phyloP scores from a whole-genome alignment of 2,329 filamentous ascomycete genomes.

The Fusarium dlaminii region DNA sequence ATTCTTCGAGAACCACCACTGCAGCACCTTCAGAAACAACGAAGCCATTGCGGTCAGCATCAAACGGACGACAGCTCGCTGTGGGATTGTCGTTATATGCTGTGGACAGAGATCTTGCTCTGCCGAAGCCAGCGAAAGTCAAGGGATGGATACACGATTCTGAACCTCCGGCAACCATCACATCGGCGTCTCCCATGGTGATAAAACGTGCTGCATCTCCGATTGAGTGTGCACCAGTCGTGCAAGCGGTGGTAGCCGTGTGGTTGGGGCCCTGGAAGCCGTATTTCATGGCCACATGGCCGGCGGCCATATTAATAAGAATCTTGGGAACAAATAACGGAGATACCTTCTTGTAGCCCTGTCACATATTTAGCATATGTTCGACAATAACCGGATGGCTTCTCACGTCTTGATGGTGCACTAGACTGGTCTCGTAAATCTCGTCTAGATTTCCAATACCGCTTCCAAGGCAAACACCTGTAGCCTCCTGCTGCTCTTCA shows the following conservation, averaged over 20 bases:
- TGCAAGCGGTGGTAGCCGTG: conserved; percentile 92
- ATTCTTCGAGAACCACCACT: conserved; percentile 86
- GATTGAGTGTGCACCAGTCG: conserved; percentile 93
- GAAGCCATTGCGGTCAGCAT: conserved; percentile 81
- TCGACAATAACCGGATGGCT: background rate
- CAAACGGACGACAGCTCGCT: conserved; percentile 86
- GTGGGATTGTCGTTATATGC: conserved; percentile 77
- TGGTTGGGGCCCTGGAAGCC: conserved; percentile 93
- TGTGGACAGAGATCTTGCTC: conserved; percentile 86
- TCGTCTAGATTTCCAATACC: conserved; percentile 96
- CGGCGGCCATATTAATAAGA: conserved; percentile 93
- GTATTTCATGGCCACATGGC: conserved; percentile 92
- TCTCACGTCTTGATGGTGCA: conserved; percentile 76
- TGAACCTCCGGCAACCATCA: conserved; percentile 95
- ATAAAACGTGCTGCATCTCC: conserved; percentile 95
- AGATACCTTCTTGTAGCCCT: conserved; percentile 94
- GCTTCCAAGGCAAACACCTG: conserved; percentile 92
- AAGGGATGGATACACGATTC: conserved; percentile 97
- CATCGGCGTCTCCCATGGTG: conserved; percentile 86
- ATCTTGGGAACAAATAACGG: conserved; percentile 93
- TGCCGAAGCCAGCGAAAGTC: conserved; percentile 89
- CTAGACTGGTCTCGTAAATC: conserved; percentile 83
- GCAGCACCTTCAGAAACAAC: conserved; percentile 94
- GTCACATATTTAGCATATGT: conserved; percentile 13
- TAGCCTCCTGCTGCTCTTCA: conserved; percentile 74